Percentiles rank a stretch among this genome's conserved stretches.
These are phyloP conservation scores for Starmerella floris DNA, from an alignment of 805 yeast species.

Conservation along the genomic window DNA sequence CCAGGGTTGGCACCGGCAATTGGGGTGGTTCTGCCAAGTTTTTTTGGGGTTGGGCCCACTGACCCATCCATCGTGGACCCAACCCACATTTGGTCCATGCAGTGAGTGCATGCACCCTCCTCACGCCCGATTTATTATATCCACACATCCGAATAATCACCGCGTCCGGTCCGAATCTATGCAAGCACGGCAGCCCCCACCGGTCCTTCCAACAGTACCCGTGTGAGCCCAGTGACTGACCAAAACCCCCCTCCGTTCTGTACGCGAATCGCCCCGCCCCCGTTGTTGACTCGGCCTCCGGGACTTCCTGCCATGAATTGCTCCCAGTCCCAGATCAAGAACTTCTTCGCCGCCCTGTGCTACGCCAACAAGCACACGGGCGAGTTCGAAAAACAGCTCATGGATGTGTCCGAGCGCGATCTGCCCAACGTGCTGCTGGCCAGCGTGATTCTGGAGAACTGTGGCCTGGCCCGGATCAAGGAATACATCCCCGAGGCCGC, in stretches of 20 bases:
- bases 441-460: constrained; percentile 17
- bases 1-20: neutral
- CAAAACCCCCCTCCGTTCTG: no score
- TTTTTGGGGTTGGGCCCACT: neutral
- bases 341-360: constrained; percentile 14
- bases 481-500: neutral
- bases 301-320: neutral
- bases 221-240: no score
- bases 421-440: constrained; percentile 13
- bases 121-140: no score
- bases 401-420: constrained; percentile 10
- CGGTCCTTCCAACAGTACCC: no score
- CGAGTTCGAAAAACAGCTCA: constrained; percentile 12
- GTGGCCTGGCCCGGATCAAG: constrained; percentile 13
- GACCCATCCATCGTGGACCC: neutral
- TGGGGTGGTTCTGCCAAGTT: neutral
- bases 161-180: no score
- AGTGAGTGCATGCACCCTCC: no score
- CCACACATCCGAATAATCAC: no score
- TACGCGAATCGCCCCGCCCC: no score
- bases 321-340: constrained; percentile 6
- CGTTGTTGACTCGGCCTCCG: no score
- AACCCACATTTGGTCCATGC: neutral
- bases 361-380: constrained; percentile 10
- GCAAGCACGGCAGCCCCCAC: no score